These are phyloP conservation scores for Cynara cardunculus DNA, from an alignment of 129 eudicot species.

Conservation along the genomic window DNA sequence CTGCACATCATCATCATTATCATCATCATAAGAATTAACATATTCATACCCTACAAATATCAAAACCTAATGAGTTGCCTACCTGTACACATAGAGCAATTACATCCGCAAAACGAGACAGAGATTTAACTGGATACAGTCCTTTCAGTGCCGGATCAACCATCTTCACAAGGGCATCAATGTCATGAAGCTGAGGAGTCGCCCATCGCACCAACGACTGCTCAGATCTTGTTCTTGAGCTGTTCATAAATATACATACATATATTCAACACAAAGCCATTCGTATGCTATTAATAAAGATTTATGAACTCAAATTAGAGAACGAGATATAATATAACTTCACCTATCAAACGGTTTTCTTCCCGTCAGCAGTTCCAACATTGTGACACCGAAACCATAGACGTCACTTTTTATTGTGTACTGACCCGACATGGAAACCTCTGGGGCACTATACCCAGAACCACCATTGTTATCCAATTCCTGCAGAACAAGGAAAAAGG, in stretches of 20 bases:
- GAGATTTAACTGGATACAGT: conserved; percentile 91
- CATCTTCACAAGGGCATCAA: conserved; percentile 93
- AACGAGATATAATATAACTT: neutral
- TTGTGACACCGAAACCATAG: conserved; percentile 92
- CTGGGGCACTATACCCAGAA: conserved; percentile 86
- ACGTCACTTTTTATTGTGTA: conserved; percentile 89
- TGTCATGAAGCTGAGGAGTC: conserved; percentile 97
- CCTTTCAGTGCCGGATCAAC: conserved; percentile 96
- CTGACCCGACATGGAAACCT: conserved; percentile 94
- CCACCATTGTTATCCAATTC: conserved; percentile 51
- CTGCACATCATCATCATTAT: conserved; percentile 33
- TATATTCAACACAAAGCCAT: neutral
- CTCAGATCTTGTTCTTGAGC: conserved; percentile 81
- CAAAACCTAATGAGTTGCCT: neutral
- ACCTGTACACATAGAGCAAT: conserved; percentile 99
- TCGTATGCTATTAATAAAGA: neutral
- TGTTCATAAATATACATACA: conserved; percentile 22
- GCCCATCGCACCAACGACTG: conserved; percentile 99
- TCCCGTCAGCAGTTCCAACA: conserved; percentile 94
- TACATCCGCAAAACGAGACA: conserved; percentile 92
- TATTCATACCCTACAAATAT: neutral
- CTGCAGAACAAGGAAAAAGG: conserved; percentile 32
- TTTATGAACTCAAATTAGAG: neutral
- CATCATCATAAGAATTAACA: neutral
- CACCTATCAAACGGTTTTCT: conserved; percentile 95